Evolutionary conservation across 768 basidiomycete species (phyloP).

Genomic region (Amanita brunnescens): DNA sequence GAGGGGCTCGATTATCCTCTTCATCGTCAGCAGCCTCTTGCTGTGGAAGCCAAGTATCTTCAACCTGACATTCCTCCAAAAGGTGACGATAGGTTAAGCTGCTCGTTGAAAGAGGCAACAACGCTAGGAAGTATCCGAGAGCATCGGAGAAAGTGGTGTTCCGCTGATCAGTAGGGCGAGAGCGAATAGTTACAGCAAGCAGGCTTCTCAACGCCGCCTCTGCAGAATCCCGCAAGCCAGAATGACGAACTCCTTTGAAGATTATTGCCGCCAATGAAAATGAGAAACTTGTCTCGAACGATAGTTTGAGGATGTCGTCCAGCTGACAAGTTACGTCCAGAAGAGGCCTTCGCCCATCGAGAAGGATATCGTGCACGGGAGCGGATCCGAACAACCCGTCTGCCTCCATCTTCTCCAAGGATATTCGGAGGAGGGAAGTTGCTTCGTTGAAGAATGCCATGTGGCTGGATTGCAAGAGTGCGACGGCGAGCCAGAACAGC

Average conservation of each 20-base stretch:
- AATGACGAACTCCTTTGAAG: slow-evolving; percentile 78
- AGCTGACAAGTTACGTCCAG: slow-evolving; percentile 64
- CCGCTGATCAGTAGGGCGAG: slow-evolving; percentile 31
- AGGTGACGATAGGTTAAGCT: slow-evolving; percentile 47
- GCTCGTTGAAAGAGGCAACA: slow-evolving; percentile 61
- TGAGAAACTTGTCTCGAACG: slow-evolving; percentile 72
- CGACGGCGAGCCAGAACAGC: slow-evolving; percentile 85
- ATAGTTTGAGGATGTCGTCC: slow-evolving; percentile 63
- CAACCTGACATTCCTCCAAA: slow-evolving; percentile 53
- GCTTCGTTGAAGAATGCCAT: slow-evolving; percentile 64
- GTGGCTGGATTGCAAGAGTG: slow-evolving; percentile 72
- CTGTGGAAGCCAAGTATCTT: slow-evolving; percentile 34
- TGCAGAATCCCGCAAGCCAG: slow-evolving; percentile 52
- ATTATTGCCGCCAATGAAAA: slow-evolving; percentile 77
- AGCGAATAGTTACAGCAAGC: slow-evolving; percentile 49
- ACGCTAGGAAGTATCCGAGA: slow-evolving; percentile 72
- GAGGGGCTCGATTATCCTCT: slow-evolving; percentile 35
- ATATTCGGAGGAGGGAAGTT: slow-evolving; percentile 52
- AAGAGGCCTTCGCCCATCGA: slow-evolving; percentile 56
- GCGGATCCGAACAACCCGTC: slow-evolving; percentile 49
- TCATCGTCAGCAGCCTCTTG: slow-evolving; percentile 29
- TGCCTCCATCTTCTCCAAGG: slow-evolving; percentile 54
- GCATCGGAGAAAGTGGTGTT: slow-evolving; percentile 48
- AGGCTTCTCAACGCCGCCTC: slow-evolving; percentile 54
- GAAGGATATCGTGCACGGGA: slow-evolving; percentile 46